Evolutionary conservation across 1,139 yeast species (phyloP).

Genomic region (Yamadazyma conglobata): DNA sequence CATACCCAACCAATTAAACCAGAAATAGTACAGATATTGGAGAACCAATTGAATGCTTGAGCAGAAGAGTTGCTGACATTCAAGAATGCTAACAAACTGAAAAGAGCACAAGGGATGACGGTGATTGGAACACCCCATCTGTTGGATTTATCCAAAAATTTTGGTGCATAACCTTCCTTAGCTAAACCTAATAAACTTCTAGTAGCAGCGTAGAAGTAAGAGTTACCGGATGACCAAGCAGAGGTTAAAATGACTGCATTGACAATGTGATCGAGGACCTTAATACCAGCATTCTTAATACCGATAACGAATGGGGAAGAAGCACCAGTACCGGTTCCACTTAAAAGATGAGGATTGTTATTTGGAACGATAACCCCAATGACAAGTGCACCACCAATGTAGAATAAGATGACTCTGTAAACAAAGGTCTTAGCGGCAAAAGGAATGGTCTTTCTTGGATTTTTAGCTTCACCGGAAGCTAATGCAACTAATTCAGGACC

Average conservation of each 20-base stretch:
- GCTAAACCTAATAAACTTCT: constrained; percentile 48
- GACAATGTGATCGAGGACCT: constrained; percentile 46
- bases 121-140: constrained; percentile 39
- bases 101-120: constrained; percentile 19
- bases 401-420: constrained; percentile 42
- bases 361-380: constrained; percentile 47
- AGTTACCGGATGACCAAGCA: constrained; percentile 53
- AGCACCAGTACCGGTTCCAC: constrained; percentile 38
- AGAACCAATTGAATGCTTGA: constrained; percentile 60
- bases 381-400: constrained; percentile 40
- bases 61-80: constrained; percentile 54
- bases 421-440: constrained; percentile 47
- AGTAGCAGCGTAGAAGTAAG: constrained; percentile 38
- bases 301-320: constrained; percentile 56
- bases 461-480: constrained; percentile 46
- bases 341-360: constrained; percentile 32
- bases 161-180: constrained; percentile 46
- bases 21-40: constrained; percentile 67
- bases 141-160: constrained; percentile 37
- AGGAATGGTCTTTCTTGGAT: constrained; percentile 47
- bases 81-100: constrained; percentile 58
- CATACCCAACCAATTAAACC: constrained; percentile 70
- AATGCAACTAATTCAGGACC: constrained; percentile 50
- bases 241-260: constrained; percentile 50
- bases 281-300: constrained; percentile 46